Base-by-base conservation (phyloP, 441 rosid genomes). In the Cnidoscolus chayamansa region DNA sequence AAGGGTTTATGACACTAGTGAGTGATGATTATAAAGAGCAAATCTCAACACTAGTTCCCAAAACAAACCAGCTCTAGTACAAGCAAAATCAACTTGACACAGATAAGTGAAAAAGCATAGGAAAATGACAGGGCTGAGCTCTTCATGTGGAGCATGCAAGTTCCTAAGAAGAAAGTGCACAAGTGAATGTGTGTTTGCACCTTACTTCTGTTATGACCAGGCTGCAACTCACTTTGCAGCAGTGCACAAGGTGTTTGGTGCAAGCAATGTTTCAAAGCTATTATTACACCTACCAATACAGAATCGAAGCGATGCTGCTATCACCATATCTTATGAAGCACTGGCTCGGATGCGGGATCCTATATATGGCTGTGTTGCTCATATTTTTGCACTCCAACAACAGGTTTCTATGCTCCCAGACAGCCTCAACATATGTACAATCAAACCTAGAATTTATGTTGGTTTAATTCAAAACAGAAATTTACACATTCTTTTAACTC, bases 141-240 rank as follows among this genome's bases (percentile, higher is more conserved):
- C 93, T 76, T 94, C 98, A 31, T 92, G 97, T 78, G 97, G 97
- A 78, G 97, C 98, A 71, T 94, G 98, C 93, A 94, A 90, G 80
- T 94, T 92, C 82, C 83, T 94, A 50, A 88, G 98, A 83, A 92
- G 98, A 76, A 94, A 84, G 55, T 94, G 98, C 82, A 86, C 85
- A 25, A 81, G 56, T 30, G 97, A 87, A 20, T 94, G 99, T 54
- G 89, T 89, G n/a, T 92, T 94, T 57, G 90, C 97, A 17, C 99
- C 97, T 67, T 88, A 94, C 83, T 94, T 94, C 81, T 80, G 89
- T 73, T 92, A 94, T 47, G 93, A 92, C 31, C 88, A 92, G 68
- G 99, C 94, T 45, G 84, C 97, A 0, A 79, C 81, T 40, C 97
- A 94, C 77, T 94, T 94, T 40, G 86, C 90, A 1, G 99, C 98